Conservation (phyloP, 441 rosid species). For the Populus hybrid region DNA sequence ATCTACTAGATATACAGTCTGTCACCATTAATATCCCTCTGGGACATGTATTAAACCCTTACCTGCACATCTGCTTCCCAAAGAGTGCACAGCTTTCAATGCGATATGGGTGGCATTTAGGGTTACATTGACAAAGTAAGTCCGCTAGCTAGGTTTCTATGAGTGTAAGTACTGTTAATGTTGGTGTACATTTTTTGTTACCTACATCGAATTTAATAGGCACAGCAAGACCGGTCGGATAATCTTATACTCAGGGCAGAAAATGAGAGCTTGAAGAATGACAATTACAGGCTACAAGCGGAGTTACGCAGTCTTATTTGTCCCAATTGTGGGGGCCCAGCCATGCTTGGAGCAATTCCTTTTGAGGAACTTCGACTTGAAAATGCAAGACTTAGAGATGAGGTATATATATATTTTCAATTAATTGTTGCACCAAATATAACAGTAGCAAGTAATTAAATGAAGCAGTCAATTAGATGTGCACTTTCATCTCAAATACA, state of each 20-base stretch:
- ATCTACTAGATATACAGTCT: constrained; percentile 20
- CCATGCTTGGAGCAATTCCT: constrained; percentile 58
- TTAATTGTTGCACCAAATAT: not conserved
- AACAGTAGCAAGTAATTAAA: not conserved
- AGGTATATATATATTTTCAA: constrained; percentile 38
- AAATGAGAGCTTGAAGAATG: constrained; percentile 67
- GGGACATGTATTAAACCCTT: constrained; percentile 25
- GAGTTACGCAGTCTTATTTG: constrained; percentile 68
- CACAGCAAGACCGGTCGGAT: constrained; percentile 84
- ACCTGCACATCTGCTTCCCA: constrained; percentile 38
- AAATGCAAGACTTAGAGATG: constrained; percentile 83
- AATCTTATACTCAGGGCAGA: constrained; percentile 75
- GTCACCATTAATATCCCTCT: constrained; percentile 29
- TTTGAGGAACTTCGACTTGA: constrained; percentile 78
- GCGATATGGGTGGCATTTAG: constrained; percentile 4
- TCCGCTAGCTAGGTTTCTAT: not conserved
- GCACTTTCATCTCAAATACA: not conserved
- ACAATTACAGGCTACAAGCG: constrained; percentile 67
- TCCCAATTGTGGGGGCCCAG: constrained; percentile 75
- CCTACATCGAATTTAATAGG: constrained; percentile 33
- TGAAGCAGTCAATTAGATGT: not conserved
- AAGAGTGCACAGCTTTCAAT: constrained; percentile 23
- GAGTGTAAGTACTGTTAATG: not conserved
- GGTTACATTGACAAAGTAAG: constrained; percentile 7
- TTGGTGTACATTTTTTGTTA: not conserved